Conservation (phyloP, 352 stramenopile species). For the Phytophthora gonapodyides region DNA sequence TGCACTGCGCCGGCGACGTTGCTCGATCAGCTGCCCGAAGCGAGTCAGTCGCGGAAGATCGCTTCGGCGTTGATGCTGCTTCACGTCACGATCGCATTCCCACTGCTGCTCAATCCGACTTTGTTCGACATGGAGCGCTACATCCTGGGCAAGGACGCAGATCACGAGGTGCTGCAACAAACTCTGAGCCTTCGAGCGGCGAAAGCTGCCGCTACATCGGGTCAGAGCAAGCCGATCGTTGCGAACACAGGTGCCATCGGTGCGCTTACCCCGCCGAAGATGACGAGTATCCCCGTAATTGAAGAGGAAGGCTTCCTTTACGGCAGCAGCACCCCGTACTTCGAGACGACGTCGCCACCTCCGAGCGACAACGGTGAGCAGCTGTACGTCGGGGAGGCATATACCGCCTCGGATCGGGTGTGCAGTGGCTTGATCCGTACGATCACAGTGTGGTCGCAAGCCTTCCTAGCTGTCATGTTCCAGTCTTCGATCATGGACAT, state of each 20-base stretch:
- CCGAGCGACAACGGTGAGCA: slow-evolving; percentile 16
- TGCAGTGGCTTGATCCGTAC: slow-evolving; percentile 61
- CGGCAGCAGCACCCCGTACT: slow-evolving; percentile 49
- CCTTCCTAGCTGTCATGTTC: slow-evolving; percentile 65
- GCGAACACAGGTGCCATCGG: slow-evolving; percentile 14
- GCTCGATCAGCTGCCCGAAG: slow-evolving; percentile 55
- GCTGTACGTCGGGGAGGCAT: slow-evolving; percentile 18
- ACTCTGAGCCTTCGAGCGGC: slow-evolving; percentile 39
- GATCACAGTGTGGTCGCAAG: slow-evolving; percentile 47
- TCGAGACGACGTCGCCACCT: slow-evolving; percentile 38
- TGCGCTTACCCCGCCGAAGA: slow-evolving; percentile 1
- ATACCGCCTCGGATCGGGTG: slow-evolving; percentile 48
- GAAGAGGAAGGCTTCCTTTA: slow-evolving; percentile 61
- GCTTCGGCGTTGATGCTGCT: slow-evolving; percentile 54
- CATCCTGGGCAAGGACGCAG: slow-evolving; percentile 61
- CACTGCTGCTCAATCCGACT: slow-evolving; percentile 63
- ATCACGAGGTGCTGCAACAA: slow-evolving; percentile 61
- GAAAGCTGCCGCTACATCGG: slow-evolving; percentile 27
- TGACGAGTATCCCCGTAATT: slow-evolving; percentile 36
- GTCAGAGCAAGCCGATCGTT: slow-evolving; percentile 50
- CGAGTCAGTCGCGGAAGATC: slow-evolving; percentile 34
- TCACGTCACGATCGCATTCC: slow-evolving; percentile 69
- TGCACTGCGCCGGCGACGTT: slow-evolving; percentile 66
- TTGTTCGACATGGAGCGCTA: slow-evolving; percentile 70
- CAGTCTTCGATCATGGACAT: slow-evolving; percentile 76